A percentile compares a stretch with the other conserved stretches of the same genome.
These are phyloP conservation scores for Tricholoma saponaceum DNA, from an alignment of 768 basidiomycete species.

Conservation along the genomic window DNA sequence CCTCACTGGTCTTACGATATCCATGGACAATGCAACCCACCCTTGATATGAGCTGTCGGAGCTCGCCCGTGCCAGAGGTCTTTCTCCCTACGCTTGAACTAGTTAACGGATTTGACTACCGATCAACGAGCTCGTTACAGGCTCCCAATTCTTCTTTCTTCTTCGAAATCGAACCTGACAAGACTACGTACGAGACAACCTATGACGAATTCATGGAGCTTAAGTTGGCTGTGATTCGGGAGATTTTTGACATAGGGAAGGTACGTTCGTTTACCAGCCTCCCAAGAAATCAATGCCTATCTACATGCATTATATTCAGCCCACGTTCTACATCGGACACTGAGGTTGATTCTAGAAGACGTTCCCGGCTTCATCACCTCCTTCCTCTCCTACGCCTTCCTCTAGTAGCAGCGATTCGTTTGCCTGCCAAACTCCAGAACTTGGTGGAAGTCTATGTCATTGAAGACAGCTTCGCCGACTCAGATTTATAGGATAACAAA, in stretches of 20 bases:
- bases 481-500: no score
- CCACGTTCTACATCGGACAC: neutral
- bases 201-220: conserved; percentile 16
- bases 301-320: neutral
- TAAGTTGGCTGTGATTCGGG: conserved; percentile 12
- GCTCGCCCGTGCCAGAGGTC: no score
- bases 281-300: neutral
- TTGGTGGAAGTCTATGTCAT: conserved; percentile 2
- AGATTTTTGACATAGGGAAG: conserved; percentile 4
- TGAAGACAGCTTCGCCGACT: conserved; percentile 6
- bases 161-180: conserved; percentile 14
- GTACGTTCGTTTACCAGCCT: neutral
- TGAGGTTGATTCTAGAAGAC: neutral
- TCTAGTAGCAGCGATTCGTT: neutral
- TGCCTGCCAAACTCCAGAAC: neutral
- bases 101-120: conserved; percentile 7
- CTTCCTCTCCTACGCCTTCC: conserved; percentile 3
- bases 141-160: conserved; percentile 8
- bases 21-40: conserved; percentile 4
- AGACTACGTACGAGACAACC: conserved; percentile 9
- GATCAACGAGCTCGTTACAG: conserved; percentile 9
- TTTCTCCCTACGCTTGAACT: conserved; percentile 3
- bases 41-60: neutral
- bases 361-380: neutral
- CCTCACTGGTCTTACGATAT: conserved; percentile 4